A percentile compares a stretch with the other conserved stretches of the same genome.
These are phyloP conservation scores for Eucalyptus tenuipes DNA, from an alignment of 345 rosid species.

Conservation along the genomic window DNA sequence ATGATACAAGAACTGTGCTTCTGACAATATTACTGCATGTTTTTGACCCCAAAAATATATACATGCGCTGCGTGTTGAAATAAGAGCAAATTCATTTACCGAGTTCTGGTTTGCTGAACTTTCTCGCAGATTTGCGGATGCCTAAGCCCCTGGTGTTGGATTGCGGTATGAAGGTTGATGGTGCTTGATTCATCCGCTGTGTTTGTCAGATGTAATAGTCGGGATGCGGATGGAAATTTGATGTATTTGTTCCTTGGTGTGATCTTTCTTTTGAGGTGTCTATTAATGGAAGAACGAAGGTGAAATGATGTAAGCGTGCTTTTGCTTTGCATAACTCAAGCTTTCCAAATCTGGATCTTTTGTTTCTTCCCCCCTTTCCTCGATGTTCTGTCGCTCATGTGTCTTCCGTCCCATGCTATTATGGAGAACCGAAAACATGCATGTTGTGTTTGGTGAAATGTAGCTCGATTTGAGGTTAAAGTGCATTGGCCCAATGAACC, in stretches of 20 bases:
- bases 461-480: not conserved
- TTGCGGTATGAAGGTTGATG: not conserved
- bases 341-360: not conserved
- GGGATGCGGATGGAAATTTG: not conserved
- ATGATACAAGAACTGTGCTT: not conserved
- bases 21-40: not conserved
- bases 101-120: not conserved
- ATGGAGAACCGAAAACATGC: not conserved
- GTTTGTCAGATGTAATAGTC: not conserved
- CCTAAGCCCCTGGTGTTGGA: constrained; percentile 3
- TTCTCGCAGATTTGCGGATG: constrained; percentile 45
- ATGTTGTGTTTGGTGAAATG: not conserved
- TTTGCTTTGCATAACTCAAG: not conserved
- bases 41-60: not conserved
- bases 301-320: not conserved
- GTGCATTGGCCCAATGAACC: not conserved
- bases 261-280: not conserved
- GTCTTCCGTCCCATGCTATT: not conserved
- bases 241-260: not conserved
- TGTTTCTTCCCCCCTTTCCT: not conserved
- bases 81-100: not conserved
- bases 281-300: not conserved
- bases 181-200: not conserved
- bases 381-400: not conserved
- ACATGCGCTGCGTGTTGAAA: not conserved